A percentile compares a stretch with the other conserved stretches of the same genome.
These are phyloP conservation scores for Durusdinium trenchii DNA, from an alignment of 73 alveolate species.

Conservation along the genomic window DNA sequence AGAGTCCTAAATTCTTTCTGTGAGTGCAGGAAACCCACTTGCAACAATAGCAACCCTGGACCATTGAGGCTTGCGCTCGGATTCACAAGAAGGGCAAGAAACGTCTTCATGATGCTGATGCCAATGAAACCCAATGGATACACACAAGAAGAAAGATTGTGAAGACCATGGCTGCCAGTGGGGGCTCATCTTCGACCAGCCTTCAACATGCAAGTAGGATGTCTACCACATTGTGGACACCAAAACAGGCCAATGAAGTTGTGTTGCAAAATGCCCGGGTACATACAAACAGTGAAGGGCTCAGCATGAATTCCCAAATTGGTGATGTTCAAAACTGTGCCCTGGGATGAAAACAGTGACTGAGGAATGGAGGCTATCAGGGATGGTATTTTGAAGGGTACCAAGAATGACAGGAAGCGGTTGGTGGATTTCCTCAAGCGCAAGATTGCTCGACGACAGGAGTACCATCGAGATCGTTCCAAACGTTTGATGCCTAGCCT, in stretches of 20 bases:
- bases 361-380: slow-evolving; percentile 8
- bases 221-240: background rate
- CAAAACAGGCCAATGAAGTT: background rate
- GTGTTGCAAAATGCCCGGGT: background rate
- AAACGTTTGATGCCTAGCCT: background rate
- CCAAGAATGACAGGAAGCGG: slow-evolving; percentile 5
- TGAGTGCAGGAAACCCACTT: too few relatives aligned
- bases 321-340: background rate
- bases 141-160: background rate
- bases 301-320: background rate
- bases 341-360: background rate
- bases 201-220: background rate
- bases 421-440: background rate
- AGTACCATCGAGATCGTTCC: background rate
- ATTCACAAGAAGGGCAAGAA: background rate
- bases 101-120: background rate
- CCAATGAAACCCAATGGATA: background rate
- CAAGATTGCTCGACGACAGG: background rate
- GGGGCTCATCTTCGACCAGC: background rate
- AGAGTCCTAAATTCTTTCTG: background rate
- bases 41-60: background rate
- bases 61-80: background rate
- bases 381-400: slow-evolving; percentile 1
- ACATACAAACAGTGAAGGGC: background rate
- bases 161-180: background rate